Evolutionary conservation across 2,329 filamentous ascomycete species (phyloP).

Genomic region (Escovopsis sp.): DNA sequence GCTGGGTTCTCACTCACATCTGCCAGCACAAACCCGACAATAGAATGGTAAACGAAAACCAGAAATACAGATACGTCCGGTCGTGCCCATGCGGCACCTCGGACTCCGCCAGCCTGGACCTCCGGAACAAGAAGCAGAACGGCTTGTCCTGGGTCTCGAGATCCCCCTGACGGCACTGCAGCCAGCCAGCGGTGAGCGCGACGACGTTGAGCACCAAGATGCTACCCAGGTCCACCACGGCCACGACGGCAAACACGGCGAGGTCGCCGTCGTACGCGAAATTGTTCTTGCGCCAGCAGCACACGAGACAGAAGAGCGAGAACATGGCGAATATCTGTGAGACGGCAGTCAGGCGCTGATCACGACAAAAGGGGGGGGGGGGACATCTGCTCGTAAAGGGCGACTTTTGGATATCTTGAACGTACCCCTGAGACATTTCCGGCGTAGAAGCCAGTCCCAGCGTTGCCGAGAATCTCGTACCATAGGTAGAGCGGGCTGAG

Average conservation of each 20-base stretch:
- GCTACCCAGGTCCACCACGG: background rate
- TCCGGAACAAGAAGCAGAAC: too few species aligned
- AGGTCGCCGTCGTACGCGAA: background rate
- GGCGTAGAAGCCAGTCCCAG: background rate
- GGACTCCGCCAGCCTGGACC: too few species aligned
- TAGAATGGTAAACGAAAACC: too few species aligned
- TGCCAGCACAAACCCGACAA: too few species aligned
- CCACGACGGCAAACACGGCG: background rate
- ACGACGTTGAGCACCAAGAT: background rate
- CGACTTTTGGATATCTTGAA: background rate
- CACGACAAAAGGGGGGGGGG: too few species aligned
- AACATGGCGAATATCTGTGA: background rate
- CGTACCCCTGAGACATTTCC: constrained; percentile 5
- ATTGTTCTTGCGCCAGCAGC: background rate
- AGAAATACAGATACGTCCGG: too few species aligned
- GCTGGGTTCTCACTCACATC: too few species aligned
- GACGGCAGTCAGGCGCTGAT: background rate
- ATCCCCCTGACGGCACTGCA: background rate
- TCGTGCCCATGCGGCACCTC: too few species aligned
- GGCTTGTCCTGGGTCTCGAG: background rate
- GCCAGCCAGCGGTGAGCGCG: background rate
- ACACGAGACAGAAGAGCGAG: background rate
- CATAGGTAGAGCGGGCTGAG: constrained; percentile 5
- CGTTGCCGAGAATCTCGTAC: constrained; percentile 3
- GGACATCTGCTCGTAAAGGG: too few species aligned